phyloP scores from a whole-genome alignment of 495 filamentous ascomycete species.

The Talaromyces trachyspermus region DNA sequence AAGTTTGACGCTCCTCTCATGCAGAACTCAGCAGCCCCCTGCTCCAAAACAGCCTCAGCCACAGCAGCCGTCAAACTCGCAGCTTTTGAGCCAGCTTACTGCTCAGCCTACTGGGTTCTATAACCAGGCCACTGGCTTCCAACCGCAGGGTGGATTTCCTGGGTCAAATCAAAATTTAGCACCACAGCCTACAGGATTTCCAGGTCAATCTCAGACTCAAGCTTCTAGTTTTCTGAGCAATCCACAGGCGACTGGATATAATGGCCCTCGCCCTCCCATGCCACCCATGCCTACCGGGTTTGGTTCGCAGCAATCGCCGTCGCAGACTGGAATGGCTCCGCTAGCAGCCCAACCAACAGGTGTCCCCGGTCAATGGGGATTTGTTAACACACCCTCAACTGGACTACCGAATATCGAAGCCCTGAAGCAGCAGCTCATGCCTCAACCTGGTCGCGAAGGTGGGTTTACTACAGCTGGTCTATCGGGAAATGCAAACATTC shows the following conservation, averaged over 20 bases:
- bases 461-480: constrained; percentile 85
- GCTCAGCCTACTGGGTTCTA: constrained; percentile 58
- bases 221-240: constrained; percentile 44
- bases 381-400: constrained; percentile 86
- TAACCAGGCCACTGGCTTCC: constrained; percentile 54
- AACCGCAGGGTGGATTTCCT: constrained; percentile 24
- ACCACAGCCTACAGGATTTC: constrained; percentile 39
- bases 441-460: constrained; percentile 86
- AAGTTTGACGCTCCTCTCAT: constrained; percentile 62
- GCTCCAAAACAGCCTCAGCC: constrained; percentile 84
- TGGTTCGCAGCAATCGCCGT: constrained; percentile 57
- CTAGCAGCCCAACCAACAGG: constrained; percentile 94
- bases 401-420: constrained; percentile 92
- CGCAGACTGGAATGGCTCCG: constrained; percentile 51
- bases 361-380: constrained; percentile 91
- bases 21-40: constrained; percentile 58
- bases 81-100: constrained; percentile 68
- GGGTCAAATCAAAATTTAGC: constrained; percentile 6
- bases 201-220: constrained; percentile 36
- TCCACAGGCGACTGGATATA: constrained; percentile 56
- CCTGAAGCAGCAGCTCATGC: constrained; percentile 95
- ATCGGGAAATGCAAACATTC: constrained; percentile 88
- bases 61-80: constrained; percentile 64
- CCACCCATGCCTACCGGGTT: constrained; percentile 91
- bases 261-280: constrained; percentile 79